Percentiles rank a stretch among this genome's conserved stretches.
phyloP scores from a whole-genome alignment of 257 asterid species.

The Plantago ovata region DNA sequence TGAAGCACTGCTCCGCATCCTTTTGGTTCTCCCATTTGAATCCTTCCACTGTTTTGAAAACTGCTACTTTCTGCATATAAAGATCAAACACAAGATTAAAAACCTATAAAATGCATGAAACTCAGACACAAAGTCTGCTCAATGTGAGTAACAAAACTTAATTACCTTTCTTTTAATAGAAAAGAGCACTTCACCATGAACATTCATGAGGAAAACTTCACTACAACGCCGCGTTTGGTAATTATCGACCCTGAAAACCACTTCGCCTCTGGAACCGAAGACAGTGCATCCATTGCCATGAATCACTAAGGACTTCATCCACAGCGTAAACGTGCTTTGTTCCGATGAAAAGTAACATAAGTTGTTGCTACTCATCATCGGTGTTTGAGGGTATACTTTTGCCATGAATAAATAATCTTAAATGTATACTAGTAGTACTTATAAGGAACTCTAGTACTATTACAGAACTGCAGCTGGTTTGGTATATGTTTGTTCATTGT shows the following conservation, averaged over 20 bases:
- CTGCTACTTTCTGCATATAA: slow-evolving; percentile 35
- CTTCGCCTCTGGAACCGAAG: slow-evolving; percentile 55
- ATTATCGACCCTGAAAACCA: slow-evolving; percentile 70
- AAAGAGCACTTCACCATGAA: slow-evolving; percentile 54
- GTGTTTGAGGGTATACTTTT: slow-evolving; percentile 51
- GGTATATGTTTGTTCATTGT: too few relatives aligned
- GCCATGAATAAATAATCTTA: slow-evolving; percentile 34
- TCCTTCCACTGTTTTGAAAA: slow-evolving; percentile 56
- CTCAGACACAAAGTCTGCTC: too few relatives aligned
- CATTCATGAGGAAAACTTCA: slow-evolving; percentile 68
- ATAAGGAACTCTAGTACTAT: too few relatives aligned
- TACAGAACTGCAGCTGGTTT: too few relatives aligned
- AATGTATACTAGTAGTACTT: background rate
- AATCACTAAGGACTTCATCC: slow-evolving; percentile 86
- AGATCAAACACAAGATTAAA: background rate
- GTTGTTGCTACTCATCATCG: slow-evolving; percentile 5
- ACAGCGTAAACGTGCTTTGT: slow-evolving; percentile 55
- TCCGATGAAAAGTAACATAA: slow-evolving; percentile 23
- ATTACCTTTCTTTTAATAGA: slow-evolving; percentile 64
- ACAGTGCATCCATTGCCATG: slow-evolving; percentile 83
- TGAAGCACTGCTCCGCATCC: slow-evolving; percentile 42
- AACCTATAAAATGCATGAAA: too few relatives aligned
- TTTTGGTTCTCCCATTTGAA: slow-evolving; percentile 34
- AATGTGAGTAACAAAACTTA: background rate
- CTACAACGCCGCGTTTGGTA: slow-evolving; percentile 52